Evolutionary conservation across 495 filamentous ascomycete species (phyloP).

Genomic region (Bryoglossum gracile): DNA sequence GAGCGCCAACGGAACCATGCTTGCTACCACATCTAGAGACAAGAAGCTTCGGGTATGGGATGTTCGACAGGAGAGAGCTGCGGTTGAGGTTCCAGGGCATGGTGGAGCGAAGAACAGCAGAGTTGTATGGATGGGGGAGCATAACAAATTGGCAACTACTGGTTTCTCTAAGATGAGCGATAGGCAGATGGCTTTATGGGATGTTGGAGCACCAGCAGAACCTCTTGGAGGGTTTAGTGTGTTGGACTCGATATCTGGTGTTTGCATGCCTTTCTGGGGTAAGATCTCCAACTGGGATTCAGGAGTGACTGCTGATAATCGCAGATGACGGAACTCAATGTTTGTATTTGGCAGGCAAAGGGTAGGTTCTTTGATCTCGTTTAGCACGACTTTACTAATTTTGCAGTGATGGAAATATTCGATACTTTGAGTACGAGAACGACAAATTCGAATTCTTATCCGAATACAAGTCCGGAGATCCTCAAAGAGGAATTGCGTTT

Average conservation of each 20-base stretch:
- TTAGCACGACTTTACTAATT: conserved; percentile 16
- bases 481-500: conserved; percentile 91
- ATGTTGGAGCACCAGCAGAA: conserved; percentile 68
- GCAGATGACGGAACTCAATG: conserved; percentile 81
- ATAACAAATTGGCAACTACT: conserved; percentile 88
- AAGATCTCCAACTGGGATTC: conserved; percentile 17
- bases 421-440: conserved; percentile 94
- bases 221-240: conserved; percentile 83
- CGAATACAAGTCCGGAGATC: conserved; percentile 91
- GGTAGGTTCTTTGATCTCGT: conserved; percentile 47
- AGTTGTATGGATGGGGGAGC: conserved; percentile 92
- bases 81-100: conserved; percentile 79
- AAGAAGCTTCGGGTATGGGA: conserved; percentile 98
- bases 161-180: conserved; percentile 99
- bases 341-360: conserved; percentile 91
- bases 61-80: conserved; percentile 82
- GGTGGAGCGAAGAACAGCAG: conserved; percentile 94
- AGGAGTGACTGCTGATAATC: conserved; percentile 26
- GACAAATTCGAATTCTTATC: conserved; percentile 96
- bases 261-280: conserved; percentile 99
- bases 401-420: conserved; percentile 88
- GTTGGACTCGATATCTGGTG: conserved; percentile 90
- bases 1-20: conserved; percentile 82
- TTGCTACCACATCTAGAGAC: conserved; percentile 92
- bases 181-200: conserved; percentile 91